phyloP scores from a whole-genome alignment of 441 rosid species.

The Adansonia gregorii region DNA sequence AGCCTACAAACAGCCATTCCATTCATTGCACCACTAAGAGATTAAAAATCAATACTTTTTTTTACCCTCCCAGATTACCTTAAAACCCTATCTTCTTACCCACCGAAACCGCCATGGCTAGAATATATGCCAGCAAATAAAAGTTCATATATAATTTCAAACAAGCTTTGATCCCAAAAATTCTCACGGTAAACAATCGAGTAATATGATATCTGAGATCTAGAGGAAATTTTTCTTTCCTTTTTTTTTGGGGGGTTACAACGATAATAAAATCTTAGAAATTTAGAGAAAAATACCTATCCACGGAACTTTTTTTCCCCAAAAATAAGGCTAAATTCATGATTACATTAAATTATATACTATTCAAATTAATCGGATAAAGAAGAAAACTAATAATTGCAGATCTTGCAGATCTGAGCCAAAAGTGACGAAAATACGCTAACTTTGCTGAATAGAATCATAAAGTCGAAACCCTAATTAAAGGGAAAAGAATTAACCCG shows the following conservation, averaged over 20 bases:
- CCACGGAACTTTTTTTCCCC: background rate
- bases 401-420: background rate
- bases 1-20: slow-evolving; percentile 88
- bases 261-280: background rate
- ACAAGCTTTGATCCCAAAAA: slow-evolving; percentile 3
- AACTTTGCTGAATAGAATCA: background rate
- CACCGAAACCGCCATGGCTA: background rate
- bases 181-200: background rate
- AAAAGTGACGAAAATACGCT: background rate
- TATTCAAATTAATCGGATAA: background rate
- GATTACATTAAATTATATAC: slow-evolving; percentile 38
- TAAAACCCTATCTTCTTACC: slow-evolving; percentile 8
- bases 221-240: background rate
- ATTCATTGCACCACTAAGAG: slow-evolving; percentile 69
- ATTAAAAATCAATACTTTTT: slow-evolving; percentile 37
- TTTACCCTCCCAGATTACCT: slow-evolving; percentile 28
- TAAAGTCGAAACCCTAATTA: background rate
- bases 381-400: background rate
- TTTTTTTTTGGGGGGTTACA: no score
- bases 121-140: background rate
- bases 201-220: background rate
- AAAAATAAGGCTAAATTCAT: background rate
- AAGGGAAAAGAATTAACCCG: background rate
- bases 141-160: background rate
- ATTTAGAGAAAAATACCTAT: background rate